phyloP scores from a whole-genome alignment of 495 filamentous ascomycete species.

The Clavariopsis aquatica region DNA sequence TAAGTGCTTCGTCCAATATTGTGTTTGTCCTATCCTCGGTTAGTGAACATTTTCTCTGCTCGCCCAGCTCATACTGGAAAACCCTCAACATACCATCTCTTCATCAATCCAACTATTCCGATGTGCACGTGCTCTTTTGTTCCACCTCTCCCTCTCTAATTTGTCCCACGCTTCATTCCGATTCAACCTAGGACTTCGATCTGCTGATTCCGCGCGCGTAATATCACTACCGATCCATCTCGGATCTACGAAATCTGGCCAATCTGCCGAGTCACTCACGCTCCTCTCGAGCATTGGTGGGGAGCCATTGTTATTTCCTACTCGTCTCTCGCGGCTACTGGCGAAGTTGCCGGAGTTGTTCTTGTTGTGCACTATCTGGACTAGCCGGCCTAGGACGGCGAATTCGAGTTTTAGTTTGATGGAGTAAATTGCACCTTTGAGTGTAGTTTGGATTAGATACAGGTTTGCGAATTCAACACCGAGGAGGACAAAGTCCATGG shows the following conservation, averaged over 20 bases:
- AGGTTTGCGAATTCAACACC: slow-evolving; percentile 58
- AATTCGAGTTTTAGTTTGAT: slow-evolving; percentile 70
- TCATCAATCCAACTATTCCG: slow-evolving; percentile 24
- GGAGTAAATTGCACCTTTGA: slow-evolving; percentile 63
- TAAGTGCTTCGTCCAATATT: slow-evolving; percentile 19
- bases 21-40: slow-evolving; percentile 4
- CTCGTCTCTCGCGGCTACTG: background rate
- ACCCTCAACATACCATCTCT: slow-evolving; percentile 16
- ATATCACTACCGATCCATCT: background rate
- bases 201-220: slow-evolving; percentile 11
- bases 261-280: background rate
- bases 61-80: background rate
- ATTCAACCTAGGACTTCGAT: background rate
- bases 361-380: slow-evolving; percentile 37
- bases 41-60: background rate
- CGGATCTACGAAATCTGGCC: slow-evolving; percentile 28
- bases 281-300: background rate
- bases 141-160: slow-evolving; percentile 11
- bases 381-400: slow-evolving; percentile 55
- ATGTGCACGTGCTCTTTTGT: background rate
- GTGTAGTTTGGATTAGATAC: slow-evolving; percentile 61
- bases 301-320: background rate
- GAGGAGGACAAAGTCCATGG: slow-evolving; percentile 58
- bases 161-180: background rate
- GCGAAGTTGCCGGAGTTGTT: slow-evolving; percentile 3